A percentile compares a stretch with the other conserved stretches of the same genome.
Conservation (phyloP, 2,329 filamentous ascomycete species). For the Grosmannia clavigera region DNA sequence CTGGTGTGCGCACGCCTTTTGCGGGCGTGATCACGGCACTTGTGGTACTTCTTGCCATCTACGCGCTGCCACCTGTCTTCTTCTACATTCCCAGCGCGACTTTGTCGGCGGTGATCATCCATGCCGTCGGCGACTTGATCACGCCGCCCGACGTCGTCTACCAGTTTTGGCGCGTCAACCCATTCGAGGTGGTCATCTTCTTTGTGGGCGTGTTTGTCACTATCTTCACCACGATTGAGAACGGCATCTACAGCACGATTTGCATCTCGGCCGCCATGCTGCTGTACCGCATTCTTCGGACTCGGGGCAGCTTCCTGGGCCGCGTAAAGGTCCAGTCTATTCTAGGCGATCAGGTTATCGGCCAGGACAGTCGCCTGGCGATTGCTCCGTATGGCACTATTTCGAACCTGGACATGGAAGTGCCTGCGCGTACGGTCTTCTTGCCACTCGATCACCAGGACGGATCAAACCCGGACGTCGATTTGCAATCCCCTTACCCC, state of each 20-base stretch:
- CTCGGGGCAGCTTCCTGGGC: constrained; percentile 73
- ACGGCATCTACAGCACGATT: constrained; percentile 84
- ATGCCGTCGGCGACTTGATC: constrained; percentile 73
- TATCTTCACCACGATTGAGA: constrained; percentile 77
- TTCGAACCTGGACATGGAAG: constrained; percentile 28
- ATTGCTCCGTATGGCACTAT: constrained; percentile 43
- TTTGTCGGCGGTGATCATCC: constrained; percentile 67
- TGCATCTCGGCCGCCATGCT: constrained; percentile 64
- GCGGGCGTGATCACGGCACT: constrained; percentile 68
- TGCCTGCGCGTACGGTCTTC: constrained; percentile 63
- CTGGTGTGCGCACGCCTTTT: constrained; percentile 67
- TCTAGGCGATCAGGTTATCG: constrained; percentile 59
- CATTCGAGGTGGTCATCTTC: constrained; percentile 83
- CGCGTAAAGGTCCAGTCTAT: constrained; percentile 75
- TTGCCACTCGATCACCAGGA: constrained; percentile 78
- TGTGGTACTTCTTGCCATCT: constrained; percentile 65
- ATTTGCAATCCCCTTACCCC: constrained; percentile 71
- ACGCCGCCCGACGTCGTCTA: constrained; percentile 85
- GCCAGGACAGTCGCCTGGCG: constrained; percentile 38
- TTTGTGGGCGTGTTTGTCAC: constrained; percentile 86
- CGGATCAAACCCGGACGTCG: constrained; percentile 75
- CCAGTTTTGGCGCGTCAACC: constrained; percentile 89
- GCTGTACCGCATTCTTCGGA: constrained; percentile 72
- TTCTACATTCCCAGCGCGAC: constrained; percentile 66
- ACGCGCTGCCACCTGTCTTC: constrained; percentile 65